Conservation (phyloP, 768 basidiomycete genomes). For the Leucocoprinus birnbaumii region DNA sequence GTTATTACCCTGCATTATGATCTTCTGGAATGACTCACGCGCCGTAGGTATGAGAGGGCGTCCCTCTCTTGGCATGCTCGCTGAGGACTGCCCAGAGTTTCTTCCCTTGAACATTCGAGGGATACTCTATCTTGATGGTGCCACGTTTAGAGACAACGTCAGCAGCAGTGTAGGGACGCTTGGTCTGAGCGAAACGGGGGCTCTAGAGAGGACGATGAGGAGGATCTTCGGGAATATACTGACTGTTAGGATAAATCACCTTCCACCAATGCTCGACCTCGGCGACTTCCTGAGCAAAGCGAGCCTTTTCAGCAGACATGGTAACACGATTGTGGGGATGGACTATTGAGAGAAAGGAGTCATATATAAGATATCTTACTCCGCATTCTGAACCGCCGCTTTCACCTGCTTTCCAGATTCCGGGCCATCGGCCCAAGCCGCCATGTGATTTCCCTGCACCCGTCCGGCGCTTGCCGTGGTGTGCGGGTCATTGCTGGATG, state of each 20-base stretch:
- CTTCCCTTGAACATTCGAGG: slow-evolving; percentile 81
- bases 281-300: slow-evolving; percentile 79
- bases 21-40: slow-evolving; percentile 69
- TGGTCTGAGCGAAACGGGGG: slow-evolving; percentile 84
- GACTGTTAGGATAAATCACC: slow-evolving; percentile 39
- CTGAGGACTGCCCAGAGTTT: slow-evolving; percentile 79
- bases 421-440: slow-evolving; percentile 13
- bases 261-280: slow-evolving; percentile 92
- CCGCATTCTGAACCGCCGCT: slow-evolving; percentile 20
- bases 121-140: slow-evolving; percentile 80
- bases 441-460: slow-evolving; percentile 47
- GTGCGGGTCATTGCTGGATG: slow-evolving; percentile 11
- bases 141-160: slow-evolving; percentile 95
- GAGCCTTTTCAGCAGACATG: slow-evolving; percentile 66
- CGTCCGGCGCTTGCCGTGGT: slow-evolving; percentile 18
- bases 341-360: slow-evolving; percentile 14
- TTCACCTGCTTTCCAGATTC: slow-evolving; percentile 19
- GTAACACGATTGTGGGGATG: slow-evolving; percentile 16
- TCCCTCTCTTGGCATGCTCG: slow-evolving; percentile 72
- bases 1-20: not conserved
- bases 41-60: slow-evolving; percentile 95
- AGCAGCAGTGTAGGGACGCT: slow-evolving; percentile 88
- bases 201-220: slow-evolving; percentile 41
- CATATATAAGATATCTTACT: slow-evolving; percentile 23
- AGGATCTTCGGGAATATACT: slow-evolving; percentile 8